Evolutionary conservation across 768 basidiomycete genomes (phyloP), one percentile per base, ranked within the genome.

Genomic region (Tricholoma flavovirens): DNA sequence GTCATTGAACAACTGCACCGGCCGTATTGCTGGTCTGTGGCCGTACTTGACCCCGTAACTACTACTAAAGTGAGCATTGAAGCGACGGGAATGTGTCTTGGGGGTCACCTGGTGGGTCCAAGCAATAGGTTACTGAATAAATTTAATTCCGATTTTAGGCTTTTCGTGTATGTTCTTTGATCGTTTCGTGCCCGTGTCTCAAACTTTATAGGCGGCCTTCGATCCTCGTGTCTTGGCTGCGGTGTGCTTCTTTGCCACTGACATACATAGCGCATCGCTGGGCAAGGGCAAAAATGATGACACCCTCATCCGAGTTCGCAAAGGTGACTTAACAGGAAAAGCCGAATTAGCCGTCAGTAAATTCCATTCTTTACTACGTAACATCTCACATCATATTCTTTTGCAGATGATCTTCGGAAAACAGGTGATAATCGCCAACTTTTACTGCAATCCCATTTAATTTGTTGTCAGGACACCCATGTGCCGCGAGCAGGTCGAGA

Each of bases 241-340:
- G 0, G 90, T 96, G 40, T 97, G 94, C 72, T 98, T 91, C 75
- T 98, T 98, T 66, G 93, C 90, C 1, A 98, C 96, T 14, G 94
- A 96, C 67, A 84, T 98, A 46, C 96, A 98, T 70, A 78, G 78
- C 49, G 90, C 90, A 1, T 84, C 91, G 0, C 83, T 98, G 19
- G 94, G 95, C 5, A 87, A 86, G 65, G 88, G 90, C 6, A 84
- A 86, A 64, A 83, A 79, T 26, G 95, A 96, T 64, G 84, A 98
- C 68, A 84, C 92, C 3, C 83, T 98, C 46, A 71, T 73, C 43
- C 82, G 82, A 54, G 90, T 92, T 48, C 75, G 73, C 45, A 83
- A 82, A 1, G 93, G 95, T 1, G 88, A 91, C 56, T 68, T 98
- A 56, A 78, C 74, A 4, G 82, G 80, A 14, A 91, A 91, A 64